Evolutionary conservation across 768 basidiomycete species (phyloP).

Genomic region (Pleurotus giganteus): DNA sequence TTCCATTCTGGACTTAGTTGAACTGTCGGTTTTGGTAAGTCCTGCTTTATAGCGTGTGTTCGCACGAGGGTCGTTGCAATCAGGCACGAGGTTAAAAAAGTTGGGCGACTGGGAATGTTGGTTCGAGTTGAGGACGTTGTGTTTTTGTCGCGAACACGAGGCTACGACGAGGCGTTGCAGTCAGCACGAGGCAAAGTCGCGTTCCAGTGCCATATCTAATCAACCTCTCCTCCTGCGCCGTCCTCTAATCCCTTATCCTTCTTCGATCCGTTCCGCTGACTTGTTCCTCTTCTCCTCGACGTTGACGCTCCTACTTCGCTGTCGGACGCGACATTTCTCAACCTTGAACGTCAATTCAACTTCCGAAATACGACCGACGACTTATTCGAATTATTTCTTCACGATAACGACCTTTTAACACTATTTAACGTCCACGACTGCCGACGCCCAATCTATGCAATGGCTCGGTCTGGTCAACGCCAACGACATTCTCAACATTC

Average conservation of each 20-base stretch:
- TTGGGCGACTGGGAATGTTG: not conserved
- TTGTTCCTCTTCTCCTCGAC: not conserved
- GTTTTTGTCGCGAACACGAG: slow-evolving; percentile 10
- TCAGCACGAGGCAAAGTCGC: slow-evolving; percentile 4
- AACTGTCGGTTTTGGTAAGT: not conserved
- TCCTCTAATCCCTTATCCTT: slow-evolving; percentile 1
- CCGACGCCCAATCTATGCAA: too few species aligned
- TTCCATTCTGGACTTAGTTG: not conserved
- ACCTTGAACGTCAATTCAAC: not conserved
- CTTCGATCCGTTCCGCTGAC: not conserved
- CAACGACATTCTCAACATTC: slow-evolving; percentile 1
- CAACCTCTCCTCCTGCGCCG: not conserved
- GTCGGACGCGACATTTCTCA: not conserved
- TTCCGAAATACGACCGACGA: not conserved
- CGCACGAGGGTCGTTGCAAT: not conserved
- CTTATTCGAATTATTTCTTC: not conserved
- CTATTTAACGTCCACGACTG: too few species aligned
- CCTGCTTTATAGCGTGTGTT: not conserved
- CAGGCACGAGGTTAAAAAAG: slow-evolving; percentile 9
- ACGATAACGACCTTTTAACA: not conserved
- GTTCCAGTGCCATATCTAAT: slow-evolving; percentile 5
- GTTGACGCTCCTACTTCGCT: not conserved
- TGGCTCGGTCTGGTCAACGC: not conserved
- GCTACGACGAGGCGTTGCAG: slow-evolving; percentile 10
- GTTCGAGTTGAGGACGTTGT: slow-evolving; percentile 5